Conservation (phyloP, 2,329 filamentous ascomycete genomes). For the Fusarium sublunatum region DNA sequence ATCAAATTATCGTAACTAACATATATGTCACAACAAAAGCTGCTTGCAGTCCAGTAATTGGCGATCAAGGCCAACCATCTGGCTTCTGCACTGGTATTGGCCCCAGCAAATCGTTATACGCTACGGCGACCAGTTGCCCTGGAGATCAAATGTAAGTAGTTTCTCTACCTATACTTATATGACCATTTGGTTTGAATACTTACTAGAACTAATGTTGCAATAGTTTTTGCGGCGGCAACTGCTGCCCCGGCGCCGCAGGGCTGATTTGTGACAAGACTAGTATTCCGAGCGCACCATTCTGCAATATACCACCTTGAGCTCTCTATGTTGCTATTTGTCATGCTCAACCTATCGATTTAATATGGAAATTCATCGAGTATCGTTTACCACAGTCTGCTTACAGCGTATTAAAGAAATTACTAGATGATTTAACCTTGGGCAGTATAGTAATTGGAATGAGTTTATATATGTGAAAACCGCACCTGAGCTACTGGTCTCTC, state of each 20-base stretch:
- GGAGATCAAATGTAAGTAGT: background rate
- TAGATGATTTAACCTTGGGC: no score
- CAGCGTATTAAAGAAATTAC: no score
- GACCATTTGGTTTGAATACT: background rate
- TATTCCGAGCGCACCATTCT: background rate
- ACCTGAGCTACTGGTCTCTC: no score
- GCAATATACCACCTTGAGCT: slow-evolving; percentile 1
- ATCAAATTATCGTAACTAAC: background rate
- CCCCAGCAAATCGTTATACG: background rate
- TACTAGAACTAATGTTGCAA: background rate
- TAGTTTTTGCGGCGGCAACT: background rate
- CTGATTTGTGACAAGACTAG: background rate
- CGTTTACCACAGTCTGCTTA: no score
- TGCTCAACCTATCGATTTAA: no score
- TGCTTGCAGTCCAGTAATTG: background rate
- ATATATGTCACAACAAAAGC: background rate
- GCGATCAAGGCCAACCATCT: background rate
- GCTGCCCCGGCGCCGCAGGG: background rate
- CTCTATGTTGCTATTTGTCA: slow-evolving; percentile 10
- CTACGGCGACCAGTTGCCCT: background rate
- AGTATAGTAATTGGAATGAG: no score
- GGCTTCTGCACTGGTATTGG: background rate
- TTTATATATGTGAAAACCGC: no score
- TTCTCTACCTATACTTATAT: background rate
- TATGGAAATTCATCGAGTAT: no score